Base-by-base conservation (phyloP, 352 stramenopile genomes). In the Phytophthora europaea region DNA sequence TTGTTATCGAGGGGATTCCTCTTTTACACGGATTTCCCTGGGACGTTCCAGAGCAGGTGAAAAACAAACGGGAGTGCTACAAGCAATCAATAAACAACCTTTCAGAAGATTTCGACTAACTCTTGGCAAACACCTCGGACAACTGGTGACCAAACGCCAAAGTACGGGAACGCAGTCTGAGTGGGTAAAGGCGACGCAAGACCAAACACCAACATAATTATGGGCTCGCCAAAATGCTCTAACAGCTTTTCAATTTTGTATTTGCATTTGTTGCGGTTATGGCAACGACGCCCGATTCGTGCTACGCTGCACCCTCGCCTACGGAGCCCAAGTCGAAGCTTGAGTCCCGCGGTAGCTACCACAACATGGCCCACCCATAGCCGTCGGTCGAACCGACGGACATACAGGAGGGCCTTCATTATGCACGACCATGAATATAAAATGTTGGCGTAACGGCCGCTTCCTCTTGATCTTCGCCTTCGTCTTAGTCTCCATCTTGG, bases 221-320 rank as follows among this genome's bases (percentile, higher is more conserved):
- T 26, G 23, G 23, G 23, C 23, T 26, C 23, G 23, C 23, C 23
- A 26, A 2, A 26, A 26, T 26, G 23, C 23, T 26, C 23, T 26
- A 26, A 26, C 23, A 2, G 23, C 23, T 26, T 26, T 26, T 26
- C 23, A 26, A 26, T n/a, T 26, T 26, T 26, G 23, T 50, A 51
- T 26, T 51, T 51, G 45, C 13, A 51, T 54, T 33, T 54, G 47
- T 54, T 54, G 47, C 47, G 47, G 47, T 54, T 54, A 54, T 54
- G 47, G 47, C 47, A 20, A 31, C 47, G 33, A 54, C 22, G 47
- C n/a, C 47, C 47, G 22, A 54, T 9, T 20, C 47, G 47, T 20
- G 47, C 47, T 54, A 28, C 47, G 47, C 47, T 54, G 47, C 47
- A 31, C 33, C 47, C 47, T 54, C 47, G 47, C 47, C 20, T 54